Evolutionary conservation across 75 land plant species (phyloP).

Genomic region (Cunninghamia lanceolata): DNA sequence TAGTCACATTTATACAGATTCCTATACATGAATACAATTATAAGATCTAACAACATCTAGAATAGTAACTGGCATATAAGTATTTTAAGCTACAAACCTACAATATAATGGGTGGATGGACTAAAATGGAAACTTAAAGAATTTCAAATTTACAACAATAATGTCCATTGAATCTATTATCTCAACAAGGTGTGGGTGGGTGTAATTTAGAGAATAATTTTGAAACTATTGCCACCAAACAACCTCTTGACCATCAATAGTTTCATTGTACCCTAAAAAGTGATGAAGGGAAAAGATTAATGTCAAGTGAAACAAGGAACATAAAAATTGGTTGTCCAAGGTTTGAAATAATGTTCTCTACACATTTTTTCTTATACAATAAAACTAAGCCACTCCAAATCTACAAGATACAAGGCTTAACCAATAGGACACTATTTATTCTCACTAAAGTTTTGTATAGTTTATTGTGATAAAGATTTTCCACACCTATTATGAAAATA

Average conservation of each 20-base stretch:
- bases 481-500: slow-evolving; percentile 72
- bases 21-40: neutral
- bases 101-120: slow-evolving; percentile 82
- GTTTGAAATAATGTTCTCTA: no score
- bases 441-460: neutral
- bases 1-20: neutral
- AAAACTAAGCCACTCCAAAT: neutral
- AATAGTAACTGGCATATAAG: neutral
- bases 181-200: slow-evolving; percentile 73
- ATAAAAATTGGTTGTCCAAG: no score
- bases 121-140: slow-evolving; percentile 80
- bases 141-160: slow-evolving; percentile 61
- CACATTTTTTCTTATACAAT: neutral
- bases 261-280: slow-evolving; percentile 63
- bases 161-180: slow-evolving; percentile 57
- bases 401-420: neutral
- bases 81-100: slow-evolving; percentile 49
- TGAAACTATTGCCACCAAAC: slow-evolving; percentile 73
- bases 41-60: neutral
- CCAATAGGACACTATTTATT: neutral
- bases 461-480: neutral
- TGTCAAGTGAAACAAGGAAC: neutral
- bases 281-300: neutral
- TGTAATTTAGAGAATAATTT: slow-evolving; percentile 46
- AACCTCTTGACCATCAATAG: slow-evolving; percentile 79